phyloP scores from a whole-genome alignment of 805 yeast species.

The Yarrowia sp. region DNA sequence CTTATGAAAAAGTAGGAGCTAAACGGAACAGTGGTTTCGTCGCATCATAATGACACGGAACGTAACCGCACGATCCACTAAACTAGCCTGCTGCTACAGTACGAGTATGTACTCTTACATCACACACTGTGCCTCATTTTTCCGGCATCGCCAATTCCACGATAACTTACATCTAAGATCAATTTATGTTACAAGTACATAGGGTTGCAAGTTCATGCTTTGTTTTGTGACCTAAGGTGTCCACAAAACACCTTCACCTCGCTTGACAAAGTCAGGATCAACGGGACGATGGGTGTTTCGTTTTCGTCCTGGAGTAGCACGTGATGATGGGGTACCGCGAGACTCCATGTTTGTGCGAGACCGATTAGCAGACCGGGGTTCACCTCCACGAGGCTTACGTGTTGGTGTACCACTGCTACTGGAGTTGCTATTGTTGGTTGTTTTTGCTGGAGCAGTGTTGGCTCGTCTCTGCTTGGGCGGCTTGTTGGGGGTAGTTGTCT shows the following conservation, averaged over 20 bases:
- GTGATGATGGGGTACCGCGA: constrained; percentile 1
- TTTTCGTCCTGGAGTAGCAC: constrained; percentile 3
- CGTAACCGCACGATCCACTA: too few relatives aligned
- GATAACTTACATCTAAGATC: not conserved
- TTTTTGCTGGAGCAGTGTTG: not conserved
- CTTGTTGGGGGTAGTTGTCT: not conserved
- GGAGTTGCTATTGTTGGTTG: not conserved
- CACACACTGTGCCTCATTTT: too few relatives aligned
- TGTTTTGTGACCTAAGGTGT: not conserved
- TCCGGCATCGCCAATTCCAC: too few relatives aligned
- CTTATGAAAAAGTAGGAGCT: too few relatives aligned
- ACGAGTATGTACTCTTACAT: too few relatives aligned
- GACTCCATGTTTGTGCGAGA: not conserved
- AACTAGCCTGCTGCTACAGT: too few relatives aligned
- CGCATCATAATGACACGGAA: too few relatives aligned
- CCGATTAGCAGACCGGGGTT: constrained; percentile 9
- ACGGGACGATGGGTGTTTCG: constrained; percentile 2
- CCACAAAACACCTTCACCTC: constrained; percentile 38
- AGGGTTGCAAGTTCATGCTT: not conserved
- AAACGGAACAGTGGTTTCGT: too few relatives aligned
- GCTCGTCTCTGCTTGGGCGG: constrained; percentile 10
- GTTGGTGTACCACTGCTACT: not conserved
- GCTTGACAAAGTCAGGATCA: constrained; percentile 31
- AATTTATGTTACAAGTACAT: constrained; percentile 2
- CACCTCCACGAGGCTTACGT: constrained; percentile 7